Base-by-base conservation (phyloP, 2,329 filamentous ascomycete genomes). In the Thelonectria olida region DNA sequence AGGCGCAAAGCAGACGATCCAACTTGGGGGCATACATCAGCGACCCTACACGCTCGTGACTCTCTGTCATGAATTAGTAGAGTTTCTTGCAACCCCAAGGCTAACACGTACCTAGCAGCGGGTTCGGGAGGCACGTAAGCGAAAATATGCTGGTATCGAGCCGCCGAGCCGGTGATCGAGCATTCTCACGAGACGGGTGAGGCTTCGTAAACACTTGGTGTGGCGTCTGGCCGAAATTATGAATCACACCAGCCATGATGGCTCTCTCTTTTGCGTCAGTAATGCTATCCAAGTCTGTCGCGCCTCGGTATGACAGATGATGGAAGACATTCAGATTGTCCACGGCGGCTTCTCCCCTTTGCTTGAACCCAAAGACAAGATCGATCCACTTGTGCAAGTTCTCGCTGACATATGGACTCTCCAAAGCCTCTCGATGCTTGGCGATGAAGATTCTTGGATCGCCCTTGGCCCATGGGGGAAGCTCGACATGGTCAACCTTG, bases 161-260 rank as follows among this genome's bases (percentile, higher is more conserved):
- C 57, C 92, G 86, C 58, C 87, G 88, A 3, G 85, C 81, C 5
- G 88, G 88, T 55, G 88, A 86, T 20, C 86, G 82, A 5, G 85
- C 78, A 57, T 91, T 85, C 66, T 97, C 93, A 13, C 90, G 87
- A n/a, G 86, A 80, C 4, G 91, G 89, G 76, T 99, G 96, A 12
- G 91, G 84, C 60, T 90, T 90, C 44, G 88, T 86, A 75, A 98
- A 99, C 15, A 98, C 91, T 75, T 99, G 96, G 69, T 96, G 92
- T 2, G 96, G 96, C 2, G 96, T 99, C 76, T 99, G 96, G 0
- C 96, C 96, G 76, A 99, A 99, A 70, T 98, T 98, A 78, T 99
- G 95, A 70, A 99, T 98, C 68, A 97, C 97, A 31, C 93, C 93
- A 54, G 97, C 97, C 1, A 93, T 95, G 5, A 95, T 92, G 7